Conservation (phyloP, 768 basidiomycete genomes). For the Rhodotorula diobovata region DNA sequence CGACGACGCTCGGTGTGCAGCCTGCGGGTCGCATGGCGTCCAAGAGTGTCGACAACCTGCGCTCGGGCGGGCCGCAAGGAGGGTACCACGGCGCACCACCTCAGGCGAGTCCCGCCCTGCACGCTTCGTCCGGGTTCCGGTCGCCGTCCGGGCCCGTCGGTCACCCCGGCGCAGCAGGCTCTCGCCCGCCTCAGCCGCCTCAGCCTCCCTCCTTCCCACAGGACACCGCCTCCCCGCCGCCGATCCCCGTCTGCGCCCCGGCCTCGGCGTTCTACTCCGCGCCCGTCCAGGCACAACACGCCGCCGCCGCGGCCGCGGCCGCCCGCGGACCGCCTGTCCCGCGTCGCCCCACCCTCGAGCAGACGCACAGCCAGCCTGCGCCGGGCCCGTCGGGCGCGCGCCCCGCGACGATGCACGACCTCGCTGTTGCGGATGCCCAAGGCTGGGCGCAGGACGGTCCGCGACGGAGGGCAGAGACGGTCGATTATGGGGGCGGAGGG, state of each 20-base stretch:
- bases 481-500: neutral
- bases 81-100: neutral
- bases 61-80: slow-evolving; percentile 2
- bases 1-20: neutral
- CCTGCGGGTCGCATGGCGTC: neutral
- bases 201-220: neutral
- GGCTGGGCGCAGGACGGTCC: neutral
- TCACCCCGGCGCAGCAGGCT: neutral
- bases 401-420: slow-evolving; percentile 20
- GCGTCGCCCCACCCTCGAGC: neutral
- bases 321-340: neutral
- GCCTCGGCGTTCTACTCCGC: slow-evolving; percentile 32
- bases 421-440: too few relatives aligned
- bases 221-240: neutral
- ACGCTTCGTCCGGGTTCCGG: neutral
- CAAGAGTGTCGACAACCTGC: slow-evolving; percentile 36
- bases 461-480: neutral
- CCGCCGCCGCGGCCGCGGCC: neutral
- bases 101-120: slow-evolving; percentile 6
- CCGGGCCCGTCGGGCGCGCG: neutral
- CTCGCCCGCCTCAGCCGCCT: neutral
- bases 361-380: neutral
- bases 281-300: slow-evolving; percentile 29
- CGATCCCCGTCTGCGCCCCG: neutral
- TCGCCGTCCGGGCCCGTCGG: neutral